phyloP scores from a whole-genome alignment of 2,329 filamentous ascomycete species.

The Aspergillus brunneoviolaceus region DNA sequence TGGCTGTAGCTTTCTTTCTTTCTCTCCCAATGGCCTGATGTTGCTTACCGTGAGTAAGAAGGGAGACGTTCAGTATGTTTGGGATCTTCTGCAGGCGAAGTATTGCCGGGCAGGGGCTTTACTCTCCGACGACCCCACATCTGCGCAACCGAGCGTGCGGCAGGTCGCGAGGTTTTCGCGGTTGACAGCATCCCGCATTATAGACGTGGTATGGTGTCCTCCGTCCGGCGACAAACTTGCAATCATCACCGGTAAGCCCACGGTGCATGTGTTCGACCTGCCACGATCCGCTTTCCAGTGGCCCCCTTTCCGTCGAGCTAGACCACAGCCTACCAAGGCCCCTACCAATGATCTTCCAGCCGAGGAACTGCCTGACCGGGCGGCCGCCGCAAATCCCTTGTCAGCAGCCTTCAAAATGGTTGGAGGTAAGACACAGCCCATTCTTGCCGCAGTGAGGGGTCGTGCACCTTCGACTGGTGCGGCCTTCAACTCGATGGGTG shows the following conservation, averaged over 20 bases:
- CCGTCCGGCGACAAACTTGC: constrained; percentile 80
- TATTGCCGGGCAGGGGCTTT: constrained; percentile 42
- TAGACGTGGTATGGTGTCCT: constrained; percentile 85
- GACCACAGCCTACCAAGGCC: constrained; percentile 38
- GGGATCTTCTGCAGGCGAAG: constrained; percentile 51
- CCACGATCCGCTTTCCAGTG: constrained; percentile 79
- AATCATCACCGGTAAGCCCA: constrained; percentile 91
- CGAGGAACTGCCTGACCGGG: constrained; percentile 49
- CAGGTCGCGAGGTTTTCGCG: constrained; percentile 86
- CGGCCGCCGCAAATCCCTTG: constrained; percentile 49
- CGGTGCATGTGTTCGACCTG: constrained; percentile 87
- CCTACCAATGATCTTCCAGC: constrained; percentile 46
- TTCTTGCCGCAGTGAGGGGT: constrained; percentile 65
- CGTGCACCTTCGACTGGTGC: constrained; percentile 49
- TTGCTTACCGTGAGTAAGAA: constrained; percentile 50
- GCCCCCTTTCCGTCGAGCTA: constrained; percentile 65
- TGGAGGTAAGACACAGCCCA: constrained; percentile 59
- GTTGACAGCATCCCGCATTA: constrained; percentile 85
- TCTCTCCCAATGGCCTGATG: constrained; percentile 49
- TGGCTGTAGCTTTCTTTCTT: constrained; percentile 52
- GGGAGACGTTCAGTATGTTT: constrained; percentile 52
- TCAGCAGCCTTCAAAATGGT: constrained; percentile 70
- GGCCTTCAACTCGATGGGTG: constrained; percentile 44
- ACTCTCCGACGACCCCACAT: constrained; percentile 35
- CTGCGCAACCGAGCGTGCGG: constrained; percentile 56